Conservation (phyloP, 306 rosid genomes). For the Inga laurina region DNA sequence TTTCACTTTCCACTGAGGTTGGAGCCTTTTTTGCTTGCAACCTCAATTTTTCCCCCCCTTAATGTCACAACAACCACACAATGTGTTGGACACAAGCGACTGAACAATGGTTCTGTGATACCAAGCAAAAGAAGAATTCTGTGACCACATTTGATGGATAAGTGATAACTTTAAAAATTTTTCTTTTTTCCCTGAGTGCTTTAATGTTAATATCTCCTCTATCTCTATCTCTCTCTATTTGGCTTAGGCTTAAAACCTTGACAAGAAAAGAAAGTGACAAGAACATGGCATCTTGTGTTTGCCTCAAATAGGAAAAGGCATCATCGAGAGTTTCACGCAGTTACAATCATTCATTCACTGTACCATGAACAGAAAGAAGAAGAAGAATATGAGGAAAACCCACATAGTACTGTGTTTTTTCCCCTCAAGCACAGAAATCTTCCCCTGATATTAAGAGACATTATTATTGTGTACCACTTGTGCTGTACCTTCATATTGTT, state of each 20-base stretch:
- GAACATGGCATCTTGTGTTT: conserved; percentile 38
- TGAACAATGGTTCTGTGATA: conserved; percentile 31
- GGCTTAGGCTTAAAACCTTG: conserved; percentile 46
- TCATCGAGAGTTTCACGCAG: neutral
- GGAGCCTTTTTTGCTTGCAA: conserved; percentile 44
- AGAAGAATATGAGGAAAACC: neutral
- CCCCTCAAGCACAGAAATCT: neutral
- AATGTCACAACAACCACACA: conserved; percentile 42
- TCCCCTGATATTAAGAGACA: neutral
- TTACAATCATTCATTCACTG: neutral
- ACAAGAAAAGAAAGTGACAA: conserved; percentile 34
- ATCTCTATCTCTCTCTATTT: neutral
- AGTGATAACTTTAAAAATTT: conserved; percentile 36
- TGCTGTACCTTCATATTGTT: neutral
- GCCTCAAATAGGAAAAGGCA: conserved; percentile 29
- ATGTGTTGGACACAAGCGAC: conserved; percentile 52
- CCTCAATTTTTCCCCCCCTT: conserved; percentile 6
- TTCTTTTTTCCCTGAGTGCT: conserved; percentile 2
- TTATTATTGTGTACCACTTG: neutral
- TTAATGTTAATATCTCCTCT: neutral
- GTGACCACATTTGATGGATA: conserved; percentile 48
- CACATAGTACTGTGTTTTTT: neutral
- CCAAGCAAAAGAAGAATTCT: conserved; percentile 42
- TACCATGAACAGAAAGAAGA: neutral
- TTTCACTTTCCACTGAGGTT: conserved; percentile 33